A percentile compares a stretch with the other conserved stretches of the same genome.
Evolutionary conservation across 768 basidiomycete genomes (phyloP).

Genomic region (Xerocomellus chrysenteron): DNA sequence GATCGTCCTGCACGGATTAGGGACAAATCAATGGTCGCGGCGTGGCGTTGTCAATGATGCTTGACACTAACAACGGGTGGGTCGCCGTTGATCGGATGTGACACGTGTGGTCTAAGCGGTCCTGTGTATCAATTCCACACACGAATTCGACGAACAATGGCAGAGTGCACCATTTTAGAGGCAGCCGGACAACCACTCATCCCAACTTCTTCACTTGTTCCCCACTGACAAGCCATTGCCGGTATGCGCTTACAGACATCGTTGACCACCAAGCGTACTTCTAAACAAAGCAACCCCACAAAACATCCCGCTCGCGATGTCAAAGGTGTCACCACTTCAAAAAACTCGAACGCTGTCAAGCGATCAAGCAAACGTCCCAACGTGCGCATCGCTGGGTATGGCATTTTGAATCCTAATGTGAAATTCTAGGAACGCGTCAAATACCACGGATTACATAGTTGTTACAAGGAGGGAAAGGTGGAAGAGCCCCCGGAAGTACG

Average conservation of each 20-base stretch:
- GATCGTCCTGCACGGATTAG: too few relatives aligned
- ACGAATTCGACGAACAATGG: constrained; percentile 24
- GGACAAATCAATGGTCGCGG: not conserved
- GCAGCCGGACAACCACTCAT: not conserved
- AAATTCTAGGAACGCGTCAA: constrained; percentile 17
- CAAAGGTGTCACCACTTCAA: constrained; percentile 5
- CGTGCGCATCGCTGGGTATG: not conserved
- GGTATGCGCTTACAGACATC: constrained; percentile 20
- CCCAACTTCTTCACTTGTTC: not conserved
- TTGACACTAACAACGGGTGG: not conserved
- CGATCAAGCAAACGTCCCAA: not conserved
- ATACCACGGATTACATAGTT: constrained; percentile 8
- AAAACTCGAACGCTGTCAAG: constrained; percentile 5
- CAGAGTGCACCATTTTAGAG: not conserved
- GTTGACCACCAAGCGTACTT: constrained; percentile 3
- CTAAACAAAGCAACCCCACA: not conserved
- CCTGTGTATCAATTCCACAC: not conserved
- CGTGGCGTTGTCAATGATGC: not conserved
- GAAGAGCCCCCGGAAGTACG: constrained; percentile 36
- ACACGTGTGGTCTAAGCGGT: constrained; percentile 7
- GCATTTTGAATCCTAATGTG: not conserved
- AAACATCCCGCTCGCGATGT: constrained; percentile 16
- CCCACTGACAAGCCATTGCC: not conserved
- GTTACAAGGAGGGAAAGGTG: constrained; percentile 13
- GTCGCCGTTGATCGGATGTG: not conserved